Base-by-base conservation (phyloP, 805 yeast species). In the Maudiozyma barnettii region DNA sequence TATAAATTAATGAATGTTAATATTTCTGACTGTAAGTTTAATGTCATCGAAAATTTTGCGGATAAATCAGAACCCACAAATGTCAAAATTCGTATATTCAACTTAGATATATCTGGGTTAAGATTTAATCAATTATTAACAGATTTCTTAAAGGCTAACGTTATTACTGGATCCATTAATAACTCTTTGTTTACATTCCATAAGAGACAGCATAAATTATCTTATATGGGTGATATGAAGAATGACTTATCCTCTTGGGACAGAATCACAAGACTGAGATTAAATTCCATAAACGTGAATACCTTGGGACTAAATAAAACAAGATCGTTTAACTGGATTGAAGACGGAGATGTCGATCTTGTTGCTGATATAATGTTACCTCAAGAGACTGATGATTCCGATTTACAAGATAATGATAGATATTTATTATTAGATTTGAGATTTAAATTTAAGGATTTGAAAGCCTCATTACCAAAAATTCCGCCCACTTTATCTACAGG, bases 171-270 rank as follows among this genome's bases (percentile, higher is more conserved):
- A 0, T 78, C 90, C 0, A 70, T 84, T 13, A 82, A 84, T 57
- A 82, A 82, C 46, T 78, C 93, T 1, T 69, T 85, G 63, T 84
- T 84, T 65, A 82, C 89, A 0, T 73, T 85, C 20, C 93, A 84
- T 55, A 83, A 83, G 58, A 76, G 84, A 54, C 91, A 84, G 58
- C 74, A 76, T 50, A 74, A 75, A 47, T 64, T 73, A 50, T 76
- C 78, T 0, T 72, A 72, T 51, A 69, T 74, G 30, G 64, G 61
- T 35, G 70, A 67, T 47, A 53, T 66, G 31, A 64, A 63, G 29
- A 70, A 70, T 43, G 52, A 64, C 19, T 56, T 64, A 9, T 73
- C 76, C 10, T 45, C 48, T 5, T 76, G 77, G 76, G 75, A 75
- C 46, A 71, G 72, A 49, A 70, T 75, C 20, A 73, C 79, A 10